Conservation (phyloP, 345 rosid genomes). For the Gossypium mustelinum region DNA sequence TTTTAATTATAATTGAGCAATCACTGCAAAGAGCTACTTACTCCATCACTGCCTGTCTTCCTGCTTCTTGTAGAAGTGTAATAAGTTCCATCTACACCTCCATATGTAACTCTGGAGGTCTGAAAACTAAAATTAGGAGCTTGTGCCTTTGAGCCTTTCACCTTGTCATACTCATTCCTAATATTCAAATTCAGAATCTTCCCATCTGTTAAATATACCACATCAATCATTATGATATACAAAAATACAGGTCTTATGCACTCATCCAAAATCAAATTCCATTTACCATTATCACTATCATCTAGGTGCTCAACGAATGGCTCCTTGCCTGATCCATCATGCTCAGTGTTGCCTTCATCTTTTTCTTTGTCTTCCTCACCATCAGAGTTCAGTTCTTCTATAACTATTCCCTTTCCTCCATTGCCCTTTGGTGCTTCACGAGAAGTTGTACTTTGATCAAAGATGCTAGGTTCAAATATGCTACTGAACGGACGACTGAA, state of each 20-base stretch:
- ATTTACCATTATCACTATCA: conserved; percentile 51
- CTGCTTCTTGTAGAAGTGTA: conserved; percentile 60
- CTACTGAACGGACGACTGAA: conserved; percentile 54
- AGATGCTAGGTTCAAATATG: conserved; percentile 24
- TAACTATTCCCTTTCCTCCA: conserved; percentile 37
- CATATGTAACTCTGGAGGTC: conserved; percentile 61
- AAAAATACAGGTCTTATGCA: background rate
- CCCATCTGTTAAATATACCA: conserved; percentile 34
- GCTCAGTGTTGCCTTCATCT: conserved; percentile 8
- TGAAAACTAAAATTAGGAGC: conserved; percentile 35
- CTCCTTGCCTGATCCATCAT: conserved; percentile 25
- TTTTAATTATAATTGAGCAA: background rate
- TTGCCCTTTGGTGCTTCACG: conserved; percentile 17
- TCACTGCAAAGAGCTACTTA: conserved; percentile 24
- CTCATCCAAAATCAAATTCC: background rate
- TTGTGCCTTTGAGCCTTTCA: conserved; percentile 29
- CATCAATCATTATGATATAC: conserved; percentile 10
- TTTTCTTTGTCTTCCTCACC: conserved; percentile 33
- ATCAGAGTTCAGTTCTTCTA: conserved; percentile 66
- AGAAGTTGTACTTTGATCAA: conserved; percentile 22
- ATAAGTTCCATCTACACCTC: conserved; percentile 82
- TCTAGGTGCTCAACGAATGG: conserved; percentile 76
- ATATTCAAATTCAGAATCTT: conserved; percentile 25
- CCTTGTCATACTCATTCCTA: conserved; percentile 24
- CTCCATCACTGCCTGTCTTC: conserved; percentile 66